Percentiles rank a stretch among this genome's conserved stretches.
phyloP scores from a whole-genome alignment of 805 yeast genomes.

The Wickerhamomyces bisporus region DNA sequence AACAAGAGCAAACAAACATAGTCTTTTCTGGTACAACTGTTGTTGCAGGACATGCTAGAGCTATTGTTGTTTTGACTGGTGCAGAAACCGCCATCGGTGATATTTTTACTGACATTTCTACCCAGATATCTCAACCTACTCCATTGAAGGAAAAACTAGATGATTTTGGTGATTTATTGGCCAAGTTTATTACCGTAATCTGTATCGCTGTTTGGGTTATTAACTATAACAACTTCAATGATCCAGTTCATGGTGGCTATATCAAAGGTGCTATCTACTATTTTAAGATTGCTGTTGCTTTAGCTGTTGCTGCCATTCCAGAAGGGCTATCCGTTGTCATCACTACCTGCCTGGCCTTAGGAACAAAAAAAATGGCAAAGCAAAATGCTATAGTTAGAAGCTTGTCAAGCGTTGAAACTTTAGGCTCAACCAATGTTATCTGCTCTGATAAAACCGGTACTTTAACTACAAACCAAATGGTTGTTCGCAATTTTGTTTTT shows the following conservation, averaged over 20 bases:
- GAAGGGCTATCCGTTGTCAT: slow-evolving; percentile 49
- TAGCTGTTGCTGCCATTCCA: slow-evolving; percentile 50
- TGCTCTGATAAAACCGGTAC: slow-evolving; percentile 44
- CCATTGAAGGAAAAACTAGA: slow-evolving; percentile 34
- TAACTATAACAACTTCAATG: slow-evolving; percentile 34
- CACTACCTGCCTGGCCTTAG: slow-evolving; percentile 45
- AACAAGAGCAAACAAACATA: slow-evolving; percentile 35
- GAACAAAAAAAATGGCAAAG: slow-evolving; percentile 44
- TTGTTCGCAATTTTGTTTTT: slow-evolving; percentile 30
- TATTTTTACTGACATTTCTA: slow-evolving; percentile 38
- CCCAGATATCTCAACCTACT: slow-evolving; percentile 32
- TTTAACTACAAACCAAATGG: slow-evolving; percentile 48
- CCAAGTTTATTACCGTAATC: slow-evolving; percentile 39
- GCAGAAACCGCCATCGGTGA: slow-evolving; percentile 44
- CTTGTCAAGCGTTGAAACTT: slow-evolving; percentile 48
- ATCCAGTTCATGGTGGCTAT: slow-evolving; percentile 40
- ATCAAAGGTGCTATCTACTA: slow-evolving; percentile 42
- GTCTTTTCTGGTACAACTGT: slow-evolving; percentile 45
- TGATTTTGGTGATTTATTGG: slow-evolving; percentile 34
- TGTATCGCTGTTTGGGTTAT: slow-evolving; percentile 43
- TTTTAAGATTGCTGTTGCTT: slow-evolving; percentile 44
- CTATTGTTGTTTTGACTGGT: slow-evolving; percentile 43
- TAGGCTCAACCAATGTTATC: slow-evolving; percentile 49
- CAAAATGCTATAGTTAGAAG: slow-evolving; percentile 43
- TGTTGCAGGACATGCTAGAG: slow-evolving; percentile 38